Base-by-base conservation (phyloP, 371 early-diverging fungal species). In the Smittium culicis region DNA sequence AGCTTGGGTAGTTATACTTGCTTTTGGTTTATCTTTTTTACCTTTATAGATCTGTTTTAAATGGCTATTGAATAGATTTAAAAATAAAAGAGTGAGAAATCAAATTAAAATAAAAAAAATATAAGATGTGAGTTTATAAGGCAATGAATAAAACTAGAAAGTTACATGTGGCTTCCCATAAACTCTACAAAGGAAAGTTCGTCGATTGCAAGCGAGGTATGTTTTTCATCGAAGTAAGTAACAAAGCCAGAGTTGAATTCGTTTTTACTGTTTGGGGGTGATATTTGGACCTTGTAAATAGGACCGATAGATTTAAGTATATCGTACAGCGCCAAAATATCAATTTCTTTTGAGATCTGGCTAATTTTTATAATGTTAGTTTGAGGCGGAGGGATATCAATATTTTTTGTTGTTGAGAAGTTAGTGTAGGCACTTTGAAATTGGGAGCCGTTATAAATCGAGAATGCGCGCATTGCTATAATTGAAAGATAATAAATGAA, bases 21-120 rank as follows among this genome's bases (percentile, higher is more conserved):
- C n/a, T n/a, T n/a, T n/a, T n/a, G n/a, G n/a, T n/a, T n/a, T n/a
- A n/a, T n/a, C n/a, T n/a, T n/a, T n/a, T n/a, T n/a, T n/a, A n/a
- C n/a, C n/a, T n/a, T n/a, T n/a, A n/a, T n/a, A n/a, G n/a, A n/a
- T n/a, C n/a, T n/a, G n/a, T n/a, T 17, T 54, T 17, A 17, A 54
- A n/a, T 54, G 17, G n/a, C 54, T 54, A 54, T 54, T 54, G n/a
- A 54, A 17, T n/a, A 54, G 17, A 17, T 17, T 54, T 54, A n/a
- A n/a, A n/a, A n/a, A n/a, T n/a, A n/a, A n/a, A n/a, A n/a, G n/a
- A n/a, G n/a, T n/a, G n/a, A n/a, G n/a, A n/a, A n/a, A n/a, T n/a
- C n/a, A n/a, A n/a, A n/a, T n/a, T n/a, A n/a, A 45, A 45, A 45
- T 45, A 45, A 45, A 45, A 45, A 45, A 45, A 45, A 45, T 45